Conservation (phyloP, 495 filamentous ascomycete genomes). For the Podospora comata region DNA sequence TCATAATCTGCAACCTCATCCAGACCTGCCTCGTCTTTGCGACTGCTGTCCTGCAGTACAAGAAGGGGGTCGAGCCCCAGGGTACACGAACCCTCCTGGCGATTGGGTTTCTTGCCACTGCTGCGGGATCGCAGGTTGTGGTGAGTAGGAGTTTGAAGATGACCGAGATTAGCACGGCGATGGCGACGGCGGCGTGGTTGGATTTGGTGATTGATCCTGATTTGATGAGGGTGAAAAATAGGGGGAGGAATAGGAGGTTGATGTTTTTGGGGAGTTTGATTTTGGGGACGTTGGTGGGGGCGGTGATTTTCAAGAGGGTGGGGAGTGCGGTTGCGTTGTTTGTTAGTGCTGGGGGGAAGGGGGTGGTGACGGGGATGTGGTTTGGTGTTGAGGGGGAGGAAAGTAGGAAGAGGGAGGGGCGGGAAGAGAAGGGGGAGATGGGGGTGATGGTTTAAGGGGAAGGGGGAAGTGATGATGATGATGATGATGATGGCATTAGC, state of each 20-base stretch:
- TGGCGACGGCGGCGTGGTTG: constrained; percentile 64
- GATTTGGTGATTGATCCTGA: constrained; percentile 56
- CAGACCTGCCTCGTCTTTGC: constrained; percentile 55
- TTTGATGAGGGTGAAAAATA: constrained; percentile 45
- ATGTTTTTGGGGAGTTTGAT: constrained; percentile 50
- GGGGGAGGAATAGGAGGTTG: constrained; percentile 49
- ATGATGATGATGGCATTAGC: neutral
- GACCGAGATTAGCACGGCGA: constrained; percentile 64
- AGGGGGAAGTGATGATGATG: neutral
- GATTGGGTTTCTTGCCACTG: constrained; percentile 52
- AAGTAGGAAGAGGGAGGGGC: constrained; percentile 28
- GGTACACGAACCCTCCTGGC: constrained; percentile 41
- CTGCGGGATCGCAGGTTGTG: constrained; percentile 58
- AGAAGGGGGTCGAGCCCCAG: constrained; percentile 29
- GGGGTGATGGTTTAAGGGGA: neutral
- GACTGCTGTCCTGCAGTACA: constrained; percentile 49
- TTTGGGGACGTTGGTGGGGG: constrained; percentile 54
- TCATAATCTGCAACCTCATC: constrained; percentile 49
- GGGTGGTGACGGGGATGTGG: constrained; percentile 45
- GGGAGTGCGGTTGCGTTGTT: constrained; percentile 44
- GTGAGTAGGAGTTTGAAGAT: constrained; percentile 52
- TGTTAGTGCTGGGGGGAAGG: constrained; percentile 45
- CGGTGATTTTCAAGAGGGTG: constrained; percentile 41
- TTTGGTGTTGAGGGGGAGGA: constrained; percentile 36
- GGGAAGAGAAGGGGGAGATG: constrained; percentile 14